Conservation (phyloP, 257 asterid genomes). For the Solanum okadae region DNA sequence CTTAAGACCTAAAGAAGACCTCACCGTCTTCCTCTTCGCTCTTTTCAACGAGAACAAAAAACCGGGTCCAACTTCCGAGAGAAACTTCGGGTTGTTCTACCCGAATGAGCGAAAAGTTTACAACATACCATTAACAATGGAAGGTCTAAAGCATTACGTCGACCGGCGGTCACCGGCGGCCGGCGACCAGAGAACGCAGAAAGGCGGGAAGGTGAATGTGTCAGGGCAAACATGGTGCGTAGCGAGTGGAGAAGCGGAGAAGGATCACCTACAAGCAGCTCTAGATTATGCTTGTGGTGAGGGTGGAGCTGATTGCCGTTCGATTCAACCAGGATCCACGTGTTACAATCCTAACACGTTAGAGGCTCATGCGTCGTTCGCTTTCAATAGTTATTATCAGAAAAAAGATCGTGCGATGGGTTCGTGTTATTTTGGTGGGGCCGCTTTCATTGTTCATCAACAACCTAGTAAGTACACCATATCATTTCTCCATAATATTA, state of each 20-base stretch:
- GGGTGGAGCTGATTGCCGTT: constrained; percentile 91
- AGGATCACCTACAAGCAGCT: constrained; percentile 60
- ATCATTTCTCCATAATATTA: not conserved
- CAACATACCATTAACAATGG: constrained; percentile 52
- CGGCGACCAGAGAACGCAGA: constrained; percentile 31
- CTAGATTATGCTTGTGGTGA: constrained; percentile 90
- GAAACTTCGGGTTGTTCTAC: constrained; percentile 86
- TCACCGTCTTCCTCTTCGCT: constrained; percentile 68
- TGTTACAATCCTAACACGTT: constrained; percentile 88
- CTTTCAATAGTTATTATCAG: constrained; percentile 90
- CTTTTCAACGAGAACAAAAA: constrained; percentile 89
- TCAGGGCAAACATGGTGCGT: constrained; percentile 86
- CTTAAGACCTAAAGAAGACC: constrained; percentile 45
- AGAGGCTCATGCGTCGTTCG: constrained; percentile 80
- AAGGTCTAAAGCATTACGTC: constrained; percentile 32
- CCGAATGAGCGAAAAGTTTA: constrained; percentile 66
- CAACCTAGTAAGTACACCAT: constrained; percentile 62
- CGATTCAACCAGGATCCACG: constrained; percentile 90
- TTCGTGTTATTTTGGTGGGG: constrained; percentile 84
- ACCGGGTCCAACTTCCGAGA: constrained; percentile 75
- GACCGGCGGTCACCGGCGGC: constrained; percentile 23
- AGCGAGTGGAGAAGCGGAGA: constrained; percentile 51
- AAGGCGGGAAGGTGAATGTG: constrained; percentile 12
- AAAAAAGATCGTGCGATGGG: constrained; percentile 62
- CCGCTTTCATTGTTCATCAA: constrained; percentile 52